These are phyloP conservation scores for Cicer judaicum DNA, from an alignment of 306 rosid genomes.

Conservation along the genomic window DNA sequence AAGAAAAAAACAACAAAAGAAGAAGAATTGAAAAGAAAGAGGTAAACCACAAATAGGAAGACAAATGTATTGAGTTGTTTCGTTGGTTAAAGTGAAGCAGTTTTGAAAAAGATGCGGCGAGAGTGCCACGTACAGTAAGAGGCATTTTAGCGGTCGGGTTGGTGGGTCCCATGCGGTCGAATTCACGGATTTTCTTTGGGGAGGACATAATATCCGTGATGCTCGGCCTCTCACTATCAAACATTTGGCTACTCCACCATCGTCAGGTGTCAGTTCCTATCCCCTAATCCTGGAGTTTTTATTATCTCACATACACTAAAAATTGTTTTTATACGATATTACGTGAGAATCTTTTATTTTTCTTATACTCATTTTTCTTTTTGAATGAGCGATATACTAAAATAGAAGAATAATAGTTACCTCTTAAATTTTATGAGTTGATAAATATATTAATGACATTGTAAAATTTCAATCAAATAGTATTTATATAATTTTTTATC, in stretches of 20 bases:
- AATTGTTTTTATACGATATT: no score
- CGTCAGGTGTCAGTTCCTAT: neutral
- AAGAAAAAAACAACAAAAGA: neutral
- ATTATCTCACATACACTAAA: neutral
- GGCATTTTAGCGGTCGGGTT: neutral
- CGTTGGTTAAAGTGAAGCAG: constrained; percentile 2
- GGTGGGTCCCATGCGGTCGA: constrained; percentile 10
- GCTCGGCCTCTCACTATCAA: neutral
- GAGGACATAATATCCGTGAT: constrained; percentile 9
- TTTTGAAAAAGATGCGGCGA: constrained; percentile 13
- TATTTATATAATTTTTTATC: no score
- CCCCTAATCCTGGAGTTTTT: neutral
- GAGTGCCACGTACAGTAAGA: neutral
- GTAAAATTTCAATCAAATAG: no score
- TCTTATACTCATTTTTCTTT: no score
- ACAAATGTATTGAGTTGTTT: constrained; percentile 19
- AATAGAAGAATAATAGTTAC: no score
- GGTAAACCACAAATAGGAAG: neutral
- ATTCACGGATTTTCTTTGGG: constrained; percentile 6
- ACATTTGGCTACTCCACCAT: constrained; percentile 11
- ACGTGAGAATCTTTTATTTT: no score
- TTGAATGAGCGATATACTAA: no score
- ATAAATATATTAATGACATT: no score
- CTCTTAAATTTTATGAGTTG: no score
- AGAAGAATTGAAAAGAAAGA: neutral